Percentiles rank a stretch among this genome's conserved stretches.
phyloP scores from a whole-genome alignment of 1,284 basidiomycete genomes.

The Termitomyces sp. region DNA sequence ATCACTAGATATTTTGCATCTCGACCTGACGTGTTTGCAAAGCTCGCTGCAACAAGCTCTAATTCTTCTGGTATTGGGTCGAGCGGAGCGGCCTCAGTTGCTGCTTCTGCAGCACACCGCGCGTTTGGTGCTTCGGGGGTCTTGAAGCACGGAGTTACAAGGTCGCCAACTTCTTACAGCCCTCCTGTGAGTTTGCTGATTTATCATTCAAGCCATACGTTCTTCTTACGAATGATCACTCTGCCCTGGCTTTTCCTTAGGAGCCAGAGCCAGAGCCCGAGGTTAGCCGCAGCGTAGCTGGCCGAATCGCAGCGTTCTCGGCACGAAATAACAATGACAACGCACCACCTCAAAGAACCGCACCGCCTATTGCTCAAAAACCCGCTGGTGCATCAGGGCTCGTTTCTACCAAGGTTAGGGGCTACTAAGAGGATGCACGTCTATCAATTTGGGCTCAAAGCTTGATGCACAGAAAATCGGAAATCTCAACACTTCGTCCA shows the following conservation, averaged over 20 bases:
- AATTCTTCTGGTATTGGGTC: conserved; percentile 9
- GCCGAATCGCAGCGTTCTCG: conserved; percentile 47
- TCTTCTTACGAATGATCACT: background rate
- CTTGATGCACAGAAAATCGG: conserved; percentile 45
- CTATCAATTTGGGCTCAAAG: background rate
- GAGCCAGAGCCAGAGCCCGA: conserved; percentile 36
- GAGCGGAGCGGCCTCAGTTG: conserved; percentile 23
- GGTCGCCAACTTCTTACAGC: conserved; percentile 26
- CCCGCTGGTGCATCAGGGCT: conserved; percentile 21
- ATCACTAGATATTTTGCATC: conserved; percentile 64
- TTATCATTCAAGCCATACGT: background rate
- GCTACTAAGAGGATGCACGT: background rate
- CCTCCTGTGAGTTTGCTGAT: conserved; percentile 25
- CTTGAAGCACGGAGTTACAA: conserved; percentile 32
- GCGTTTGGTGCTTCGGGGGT: conserved; percentile 44
- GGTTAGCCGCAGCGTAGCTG: conserved; percentile 32
- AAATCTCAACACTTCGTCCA: conserved; percentile 52
- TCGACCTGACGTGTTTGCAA: conserved; percentile 58
- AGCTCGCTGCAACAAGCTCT: conserved; percentile 15
- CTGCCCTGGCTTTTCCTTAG: background rate
- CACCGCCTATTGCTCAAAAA: conserved; percentile 37
- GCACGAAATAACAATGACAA: conserved; percentile 21
- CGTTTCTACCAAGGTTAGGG: conserved; percentile 26
- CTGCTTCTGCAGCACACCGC: conserved; percentile 40
- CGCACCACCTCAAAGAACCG: conserved; percentile 16